phyloP scores from a whole-genome alignment of 2,329 filamentous ascomycete genomes.

The Zelopaecilomyces penicillatus region DNA sequence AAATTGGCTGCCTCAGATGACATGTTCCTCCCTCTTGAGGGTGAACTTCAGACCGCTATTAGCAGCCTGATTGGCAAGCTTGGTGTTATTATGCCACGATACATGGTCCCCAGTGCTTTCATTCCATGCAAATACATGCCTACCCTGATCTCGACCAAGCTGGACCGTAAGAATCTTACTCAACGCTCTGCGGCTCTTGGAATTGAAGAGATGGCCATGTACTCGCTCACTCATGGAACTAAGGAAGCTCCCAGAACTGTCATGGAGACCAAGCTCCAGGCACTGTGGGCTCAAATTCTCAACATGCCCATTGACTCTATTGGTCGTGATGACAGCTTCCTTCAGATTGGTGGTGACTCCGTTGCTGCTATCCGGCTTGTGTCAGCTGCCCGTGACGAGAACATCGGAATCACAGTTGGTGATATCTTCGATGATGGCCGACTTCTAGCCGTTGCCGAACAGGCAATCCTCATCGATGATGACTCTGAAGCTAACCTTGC shows the following conservation, averaged over 20 bases:
- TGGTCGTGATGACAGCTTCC: conserved; percentile 3
- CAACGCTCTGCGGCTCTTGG: neutral
- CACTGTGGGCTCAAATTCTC: neutral
- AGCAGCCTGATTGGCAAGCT: neutral
- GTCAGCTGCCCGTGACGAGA: conserved; percentile 2
- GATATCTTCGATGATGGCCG: conserved; percentile 7
- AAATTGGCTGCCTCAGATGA: neutral
- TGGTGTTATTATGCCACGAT: neutral
- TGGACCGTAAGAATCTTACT: conserved; percentile 3
- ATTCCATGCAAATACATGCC: conserved; percentile 7
- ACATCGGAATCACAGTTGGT: conserved; percentile 9
- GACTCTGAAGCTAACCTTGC: neutral
- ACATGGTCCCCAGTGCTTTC: conserved; percentile 1
- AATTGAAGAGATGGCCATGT: conserved; percentile 1
- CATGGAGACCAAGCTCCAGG: conserved; percentile 1
- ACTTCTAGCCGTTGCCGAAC: conserved; percentile 1
- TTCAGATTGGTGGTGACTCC: conserved; percentile 5
- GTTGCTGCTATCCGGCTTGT: conserved; percentile 1
- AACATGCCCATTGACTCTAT: neutral
- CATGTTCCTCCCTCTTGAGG: neutral
- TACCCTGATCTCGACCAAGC: conserved; percentile 4
- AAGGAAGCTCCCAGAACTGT: conserved; percentile 2
- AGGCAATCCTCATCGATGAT: neutral
- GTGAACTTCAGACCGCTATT: neutral
- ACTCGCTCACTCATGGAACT: neutral